Evolutionary conservation across 495 filamentous ascomycete species (phyloP).

Genomic region (Penicillium steckii): DNA sequence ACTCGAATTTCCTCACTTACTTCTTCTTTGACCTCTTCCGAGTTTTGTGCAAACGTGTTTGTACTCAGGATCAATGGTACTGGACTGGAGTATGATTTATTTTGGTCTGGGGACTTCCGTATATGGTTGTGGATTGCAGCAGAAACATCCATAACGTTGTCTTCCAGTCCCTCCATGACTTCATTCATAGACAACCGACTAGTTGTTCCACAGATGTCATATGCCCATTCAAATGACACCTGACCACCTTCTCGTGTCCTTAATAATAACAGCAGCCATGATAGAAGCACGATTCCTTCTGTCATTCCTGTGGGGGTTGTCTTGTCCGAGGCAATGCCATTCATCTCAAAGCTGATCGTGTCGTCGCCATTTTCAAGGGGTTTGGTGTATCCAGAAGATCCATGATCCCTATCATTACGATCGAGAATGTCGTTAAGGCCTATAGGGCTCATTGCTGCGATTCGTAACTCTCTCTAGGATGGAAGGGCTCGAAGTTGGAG

Average conservation of each 20-base stretch:
- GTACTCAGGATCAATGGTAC: slow-evolving; percentile 34
- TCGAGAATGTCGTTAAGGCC: slow-evolving; percentile 12
- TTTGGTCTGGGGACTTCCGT: not conserved
- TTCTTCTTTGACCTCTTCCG: slow-evolving; percentile 21
- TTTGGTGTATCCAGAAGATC: not conserved
- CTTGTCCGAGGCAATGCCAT: slow-evolving; percentile 17
- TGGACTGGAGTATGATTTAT: not conserved
- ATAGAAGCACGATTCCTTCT: slow-evolving; percentile 39
- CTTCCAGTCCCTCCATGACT: slow-evolving; percentile 26
- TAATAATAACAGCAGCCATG: slow-evolving; percentile 46
- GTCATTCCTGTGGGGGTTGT: slow-evolving; percentile 27
- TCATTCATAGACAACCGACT: slow-evolving; percentile 19
- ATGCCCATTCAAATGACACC: slow-evolving; percentile 38
- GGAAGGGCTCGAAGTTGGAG: not conserved
- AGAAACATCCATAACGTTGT: slow-evolving; percentile 16
- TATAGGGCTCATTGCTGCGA: slow-evolving; percentile 30
- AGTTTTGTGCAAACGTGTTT: slow-evolving; percentile 16
- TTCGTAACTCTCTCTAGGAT: not conserved
- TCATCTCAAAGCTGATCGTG: slow-evolving; percentile 18
- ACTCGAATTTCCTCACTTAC: slow-evolving; percentile 14
- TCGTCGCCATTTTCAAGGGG: slow-evolving; percentile 4
- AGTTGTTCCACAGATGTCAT: slow-evolving; percentile 7
- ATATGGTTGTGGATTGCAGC: slow-evolving; percentile 22
- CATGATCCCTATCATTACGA: not conserved
- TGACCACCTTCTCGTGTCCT: slow-evolving; percentile 37